Evolutionary conservation across 2,329 filamentous ascomycete genomes (phyloP).

Genomic region (Colletotrichum sp.): DNA sequence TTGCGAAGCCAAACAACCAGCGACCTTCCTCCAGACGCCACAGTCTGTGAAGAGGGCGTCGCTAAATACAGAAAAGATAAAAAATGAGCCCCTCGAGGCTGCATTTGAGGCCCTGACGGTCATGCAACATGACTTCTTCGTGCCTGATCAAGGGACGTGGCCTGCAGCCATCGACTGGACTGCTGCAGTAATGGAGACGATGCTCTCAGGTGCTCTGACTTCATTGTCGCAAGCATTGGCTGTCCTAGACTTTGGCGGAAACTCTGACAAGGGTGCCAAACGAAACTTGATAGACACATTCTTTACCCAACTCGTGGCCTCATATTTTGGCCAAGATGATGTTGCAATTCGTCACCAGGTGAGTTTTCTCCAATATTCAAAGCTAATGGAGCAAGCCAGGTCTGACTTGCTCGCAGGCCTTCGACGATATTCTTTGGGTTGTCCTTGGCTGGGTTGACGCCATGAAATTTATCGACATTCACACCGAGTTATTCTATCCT

Average conservation of each 20-base stretch:
- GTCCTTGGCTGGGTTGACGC: conserved; percentile 89
- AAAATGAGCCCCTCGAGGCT: conserved; percentile 43
- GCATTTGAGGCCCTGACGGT: conserved; percentile 71
- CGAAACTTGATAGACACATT: conserved; percentile 85
- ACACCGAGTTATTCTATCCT: conserved; percentile 67
- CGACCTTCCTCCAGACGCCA: conserved; percentile 1
- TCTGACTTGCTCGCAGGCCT: conserved; percentile 62
- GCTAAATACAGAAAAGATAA: not conserved
- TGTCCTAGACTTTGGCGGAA: conserved; percentile 35
- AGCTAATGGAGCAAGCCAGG: not conserved
- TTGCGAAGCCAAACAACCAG: conserved; percentile 12
- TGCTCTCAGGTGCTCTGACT: conserved; percentile 74
- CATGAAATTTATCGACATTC: conserved; percentile 76
- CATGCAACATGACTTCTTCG: conserved; percentile 81
- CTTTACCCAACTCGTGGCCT: conserved; percentile 77
- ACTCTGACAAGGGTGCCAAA: conserved; percentile 53
- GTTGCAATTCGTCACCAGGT: conserved; percentile 71
- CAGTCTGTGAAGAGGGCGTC: not conserved
- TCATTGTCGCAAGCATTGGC: conserved; percentile 70
- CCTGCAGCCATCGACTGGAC: conserved; percentile 93
- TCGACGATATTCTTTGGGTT: conserved; percentile 95
- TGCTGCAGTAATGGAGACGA: conserved; percentile 80
- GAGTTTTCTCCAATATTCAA: not conserved
- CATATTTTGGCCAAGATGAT: conserved; percentile 87
- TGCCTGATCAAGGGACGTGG: conserved; percentile 80